A percentile compares a stretch with the other conserved stretches of the same genome.
Evolutionary conservation across 2,329 filamentous ascomycete genomes (phyloP).

Genomic region (Triangularia verruculosa): DNA sequence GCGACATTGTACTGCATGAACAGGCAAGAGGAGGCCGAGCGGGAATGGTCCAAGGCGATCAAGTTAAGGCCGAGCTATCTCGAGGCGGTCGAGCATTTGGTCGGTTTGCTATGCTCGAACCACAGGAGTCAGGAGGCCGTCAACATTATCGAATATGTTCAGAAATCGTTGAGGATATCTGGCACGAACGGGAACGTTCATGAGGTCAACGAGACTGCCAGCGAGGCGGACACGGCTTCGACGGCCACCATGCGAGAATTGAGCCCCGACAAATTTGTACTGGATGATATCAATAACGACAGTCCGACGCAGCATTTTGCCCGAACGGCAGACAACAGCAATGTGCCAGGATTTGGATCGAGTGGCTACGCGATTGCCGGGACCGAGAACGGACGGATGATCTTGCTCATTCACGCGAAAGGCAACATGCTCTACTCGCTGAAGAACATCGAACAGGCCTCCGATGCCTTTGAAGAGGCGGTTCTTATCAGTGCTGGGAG

Average conservation of each 20-base stretch:
- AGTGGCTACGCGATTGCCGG: conserved; percentile 84
- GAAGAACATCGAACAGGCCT: conserved; percentile 76
- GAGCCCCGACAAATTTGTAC: conserved; percentile 23
- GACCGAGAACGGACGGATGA: conserved; percentile 84
- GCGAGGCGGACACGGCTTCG: conserved; percentile 23
- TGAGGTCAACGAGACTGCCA: conserved; percentile 29
- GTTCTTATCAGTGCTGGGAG: conserved; percentile 83
- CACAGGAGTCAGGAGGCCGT: conserved; percentile 83
- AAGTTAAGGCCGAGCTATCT: conserved; percentile 82
- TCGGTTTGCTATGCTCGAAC: conserved; percentile 78
- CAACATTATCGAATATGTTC: conserved; percentile 80
- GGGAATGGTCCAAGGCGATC: conserved; percentile 82
- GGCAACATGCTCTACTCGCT: conserved; percentile 96
- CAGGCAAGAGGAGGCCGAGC: conserved; percentile 77
- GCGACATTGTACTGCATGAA: conserved; percentile 83
- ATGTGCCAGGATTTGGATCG: conserved; percentile 60
- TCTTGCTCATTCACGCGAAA: conserved; percentile 93
- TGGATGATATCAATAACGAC: conserved; percentile 27
- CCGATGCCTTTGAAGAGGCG: conserved; percentile 89
- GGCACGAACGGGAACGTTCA: conserved; percentile 19
- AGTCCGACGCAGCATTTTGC: conserved; percentile 25
- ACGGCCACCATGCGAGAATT: conserved; percentile 19
- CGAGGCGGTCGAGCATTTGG: conserved; percentile 91
- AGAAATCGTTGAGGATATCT: conserved; percentile 62
- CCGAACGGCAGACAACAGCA: conserved; percentile 16